Evolutionary conservation across 2,329 filamentous ascomycete species (phyloP), one percentile per base, ranked within the genome.

Genomic region (Byssochlamys sp.): DNA sequence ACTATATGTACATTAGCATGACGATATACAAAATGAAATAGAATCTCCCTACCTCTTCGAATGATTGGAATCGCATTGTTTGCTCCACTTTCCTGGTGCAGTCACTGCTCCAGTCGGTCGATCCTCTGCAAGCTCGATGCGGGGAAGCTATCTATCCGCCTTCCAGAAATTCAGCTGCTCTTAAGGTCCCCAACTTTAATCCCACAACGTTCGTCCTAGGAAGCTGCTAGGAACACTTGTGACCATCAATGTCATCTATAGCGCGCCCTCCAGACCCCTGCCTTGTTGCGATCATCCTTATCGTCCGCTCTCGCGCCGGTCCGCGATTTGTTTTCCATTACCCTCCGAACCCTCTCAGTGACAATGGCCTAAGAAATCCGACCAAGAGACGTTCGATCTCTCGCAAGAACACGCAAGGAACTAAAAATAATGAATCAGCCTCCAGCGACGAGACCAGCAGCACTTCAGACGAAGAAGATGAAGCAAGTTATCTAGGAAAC

Each of bases 281-380:
- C 61, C 78, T 86, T 53, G 71, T 91, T 55, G 88, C 86, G 49
- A 84, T 92, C 58, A 84, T 89, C 55, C 81, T 92, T 45, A 84
- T 91, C 63, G 84, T 89, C 66, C 83, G 88, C 62, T 89, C 88
- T 33, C 84, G 87, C 62, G 87, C 89, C 65, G 90, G 90, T 14
- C 88, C 90, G 28, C 84, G 85, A 62, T 87, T 94, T 66, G 87
- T 94, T 66, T 95, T 91, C 72, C 89, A 95, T 73, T 94, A 94
- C 67, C 90, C 90, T n/a, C 81, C 85, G 65, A 73, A 77, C 66
- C 72, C 78, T 62, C 72, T 76, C 57, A 70, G 70, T 62, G 71
- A 73, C 57, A 71, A 69, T 60, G 66, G 67, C 33, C 63, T 73
- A 45, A 67, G 73, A 57, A 65, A 71, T 33, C 68, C 68, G 35